A percentile compares a stretch with the other conserved stretches of the same genome.
These are phyloP conservation scores for Marsdenia floribunda DNA, from an alignment of 257 asterid genomes.

Conservation along the genomic window DNA sequence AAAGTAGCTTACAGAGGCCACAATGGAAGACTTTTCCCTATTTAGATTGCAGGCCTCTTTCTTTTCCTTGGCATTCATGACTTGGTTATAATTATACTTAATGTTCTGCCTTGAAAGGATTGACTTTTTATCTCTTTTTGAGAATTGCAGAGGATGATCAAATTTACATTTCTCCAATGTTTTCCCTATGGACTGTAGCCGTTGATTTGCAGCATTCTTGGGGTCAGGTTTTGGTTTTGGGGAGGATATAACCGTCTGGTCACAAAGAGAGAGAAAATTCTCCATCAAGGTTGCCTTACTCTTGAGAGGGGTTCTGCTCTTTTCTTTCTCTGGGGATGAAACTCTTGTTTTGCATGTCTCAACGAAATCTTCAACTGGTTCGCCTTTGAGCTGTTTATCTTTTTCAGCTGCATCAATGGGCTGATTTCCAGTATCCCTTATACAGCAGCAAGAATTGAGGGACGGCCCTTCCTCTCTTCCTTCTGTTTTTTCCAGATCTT, in stretches of 20 bases:
- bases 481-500: slow-evolving; percentile 20
- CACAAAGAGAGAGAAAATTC: slow-evolving; percentile 11
- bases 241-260: slow-evolving; percentile 25
- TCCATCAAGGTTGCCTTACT: slow-evolving; percentile 13
- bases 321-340: slow-evolving; percentile 18
- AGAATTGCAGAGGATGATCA: slow-evolving; percentile 22
- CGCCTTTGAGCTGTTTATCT: slow-evolving; percentile 19
- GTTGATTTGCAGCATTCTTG: slow-evolving; percentile 20
- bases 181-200: slow-evolving; percentile 14
- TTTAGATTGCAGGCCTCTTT: slow-evolving; percentile 28
- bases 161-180: slow-evolving; percentile 23
- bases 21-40: slow-evolving; percentile 25
- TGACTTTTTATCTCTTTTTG: slow-evolving; percentile 29
- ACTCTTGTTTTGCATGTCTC: slow-evolving; percentile 10
- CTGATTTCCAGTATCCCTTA: slow-evolving; percentile 24
- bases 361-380: slow-evolving; percentile 17
- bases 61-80: slow-evolving; percentile 26
- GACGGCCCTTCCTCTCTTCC: slow-evolving; percentile 21
- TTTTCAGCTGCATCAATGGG: slow-evolving; percentile 17
- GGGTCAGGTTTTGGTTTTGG: slow-evolving; percentile 23
- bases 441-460: slow-evolving; percentile 26
- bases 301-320: slow-evolving; percentile 24
- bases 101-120: slow-evolving; percentile 28
- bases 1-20: slow-evolving; percentile 39
- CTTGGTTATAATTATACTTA: slow-evolving; percentile 26